Base-by-base conservation (phyloP, 306 rosid genomes). In the Cyamopsis tetragonoloba region DNA sequence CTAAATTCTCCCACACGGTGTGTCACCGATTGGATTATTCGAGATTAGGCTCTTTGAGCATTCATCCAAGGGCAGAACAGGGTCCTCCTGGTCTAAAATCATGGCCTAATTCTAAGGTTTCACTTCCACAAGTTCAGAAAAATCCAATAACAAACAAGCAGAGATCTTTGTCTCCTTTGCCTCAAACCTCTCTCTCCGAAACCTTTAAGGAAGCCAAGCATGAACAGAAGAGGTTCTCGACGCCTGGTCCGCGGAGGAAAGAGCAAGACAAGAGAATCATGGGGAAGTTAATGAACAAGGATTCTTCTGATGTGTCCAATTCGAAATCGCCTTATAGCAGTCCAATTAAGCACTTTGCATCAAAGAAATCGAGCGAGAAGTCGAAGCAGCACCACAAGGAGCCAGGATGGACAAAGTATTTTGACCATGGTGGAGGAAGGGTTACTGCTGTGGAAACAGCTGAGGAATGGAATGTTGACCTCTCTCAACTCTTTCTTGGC, bases 111-210 rank as follows among this genome's bases (percentile, higher is more conserved):
- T 26, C 84, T 22, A 57, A 38, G 69, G 47, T 20, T 64, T 59
- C 83, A 2, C 66, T 20, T 64, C 55, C 83, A 2, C 66, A 58
- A 62, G 46, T 72, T 37, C 84, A 61, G 70, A 61, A 64, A 23
- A 62, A 55, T 11, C 77, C 76, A 13, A n/a, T 55, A 0, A 32
- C 44, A 4, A 76, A 53, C 28, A 93, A 80, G 83, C 96, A 70
- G 83, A 85, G 99, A 91, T 88, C 97, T 39, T 62, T 86, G 74
- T 93, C 99, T 30, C 99, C 99, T 43, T 49, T 58, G 12, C 91
- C 91, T 3, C 51, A 58, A 56, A 82, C 74, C 47, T 13, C 4
- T 27, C 56, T 90, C 57, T 68, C 90, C 9, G 88, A 88, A 7
- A 32, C 75, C 20, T 90, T 93, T 58, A 79, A 79, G 80, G 95